A percentile compares a stretch with the other conserved stretches of the same genome.
These are phyloP conservation scores for Aquanectria penicillioides DNA, from an alignment of 2,329 filamentous ascomycete genomes.

Conservation along the genomic window DNA sequence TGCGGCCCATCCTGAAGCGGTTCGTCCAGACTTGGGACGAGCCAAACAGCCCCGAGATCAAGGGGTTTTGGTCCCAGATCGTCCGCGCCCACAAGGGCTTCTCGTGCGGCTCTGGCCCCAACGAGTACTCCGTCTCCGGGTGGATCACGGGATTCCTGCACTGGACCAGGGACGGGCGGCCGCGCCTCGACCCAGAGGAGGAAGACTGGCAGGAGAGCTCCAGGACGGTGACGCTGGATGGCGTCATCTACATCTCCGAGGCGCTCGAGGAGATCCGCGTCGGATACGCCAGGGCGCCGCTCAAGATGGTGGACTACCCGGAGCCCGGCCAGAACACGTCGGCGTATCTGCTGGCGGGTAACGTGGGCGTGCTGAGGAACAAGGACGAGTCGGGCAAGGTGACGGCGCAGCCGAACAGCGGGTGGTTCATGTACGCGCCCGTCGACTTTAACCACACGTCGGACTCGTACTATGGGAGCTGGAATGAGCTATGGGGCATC, in stretches of 20 bases:
- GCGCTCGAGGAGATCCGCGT: conserved; percentile 46
- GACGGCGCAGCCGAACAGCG: conserved; percentile 48
- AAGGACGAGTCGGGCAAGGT: conserved; percentile 33
- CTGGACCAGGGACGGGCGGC: conserved; percentile 51
- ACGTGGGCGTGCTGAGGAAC: conserved; percentile 46
- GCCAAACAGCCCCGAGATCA: conserved; percentile 44
- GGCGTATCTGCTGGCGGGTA: conserved; percentile 52
- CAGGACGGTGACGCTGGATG: conserved; percentile 38
- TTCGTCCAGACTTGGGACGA: conserved; percentile 58
- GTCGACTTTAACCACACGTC: conserved; percentile 39
- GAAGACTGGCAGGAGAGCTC: conserved; percentile 3
- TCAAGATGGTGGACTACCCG: conserved; percentile 50
- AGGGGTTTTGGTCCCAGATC: conserved; percentile 56
- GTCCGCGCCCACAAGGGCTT: conserved; percentile 47
- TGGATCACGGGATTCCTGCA: conserved; percentile 61
- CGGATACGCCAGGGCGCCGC: conserved; percentile 52
- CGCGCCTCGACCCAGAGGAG: conserved; percentile 29
- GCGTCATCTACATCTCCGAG: conserved; percentile 42
- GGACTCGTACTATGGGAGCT: conserved; percentile 32
- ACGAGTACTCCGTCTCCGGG: conserved; percentile 53
- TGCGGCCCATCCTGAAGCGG: conserved; percentile 55
- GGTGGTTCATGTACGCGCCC: conserved; percentile 54
- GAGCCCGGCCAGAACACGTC: conserved; percentile 37
- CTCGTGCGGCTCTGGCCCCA: conserved; percentile 42
- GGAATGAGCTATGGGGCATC: conserved; percentile 33